Evolutionary conservation across 1,139 yeast species (phyloP).

Genomic region (Hanseniaspora uvarum): DNA sequence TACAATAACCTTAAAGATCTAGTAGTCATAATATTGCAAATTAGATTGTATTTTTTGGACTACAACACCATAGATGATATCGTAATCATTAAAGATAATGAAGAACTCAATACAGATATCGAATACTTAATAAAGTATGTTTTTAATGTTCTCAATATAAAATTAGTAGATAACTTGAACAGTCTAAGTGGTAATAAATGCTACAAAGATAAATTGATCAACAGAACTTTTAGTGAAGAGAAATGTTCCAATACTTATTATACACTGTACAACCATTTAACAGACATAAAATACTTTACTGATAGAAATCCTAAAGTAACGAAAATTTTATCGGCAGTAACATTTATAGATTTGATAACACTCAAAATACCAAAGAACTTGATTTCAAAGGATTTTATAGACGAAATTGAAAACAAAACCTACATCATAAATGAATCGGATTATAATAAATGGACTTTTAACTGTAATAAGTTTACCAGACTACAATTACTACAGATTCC

Average conservation of each 20-base stretch:
- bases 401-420: background rate
- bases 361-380: background rate
- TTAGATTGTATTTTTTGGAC: background rate
- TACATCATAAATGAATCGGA: background rate
- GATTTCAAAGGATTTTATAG: background rate
- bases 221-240: background rate
- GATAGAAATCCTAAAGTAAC: background rate
- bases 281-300: background rate
- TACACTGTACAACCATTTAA: slow-evolving; percentile 14
- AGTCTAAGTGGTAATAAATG: background rate
- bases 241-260: background rate
- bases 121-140: background rate
- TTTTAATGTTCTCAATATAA: slow-evolving; percentile 6
- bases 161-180: background rate
- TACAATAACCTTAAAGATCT: background rate
- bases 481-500: background rate
- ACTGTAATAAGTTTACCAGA: slow-evolving; percentile 8
- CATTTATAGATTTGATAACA: background rate
- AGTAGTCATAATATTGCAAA: background rate
- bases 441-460: slow-evolving; percentile 3
- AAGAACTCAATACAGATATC: background rate
- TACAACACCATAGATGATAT: background rate
- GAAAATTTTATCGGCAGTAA: background rate
- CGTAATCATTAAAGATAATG: background rate
- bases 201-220: background rate